Conservation (phyloP, 1,139 yeast genomes). For the Hanseniaspora sp. region DNA sequence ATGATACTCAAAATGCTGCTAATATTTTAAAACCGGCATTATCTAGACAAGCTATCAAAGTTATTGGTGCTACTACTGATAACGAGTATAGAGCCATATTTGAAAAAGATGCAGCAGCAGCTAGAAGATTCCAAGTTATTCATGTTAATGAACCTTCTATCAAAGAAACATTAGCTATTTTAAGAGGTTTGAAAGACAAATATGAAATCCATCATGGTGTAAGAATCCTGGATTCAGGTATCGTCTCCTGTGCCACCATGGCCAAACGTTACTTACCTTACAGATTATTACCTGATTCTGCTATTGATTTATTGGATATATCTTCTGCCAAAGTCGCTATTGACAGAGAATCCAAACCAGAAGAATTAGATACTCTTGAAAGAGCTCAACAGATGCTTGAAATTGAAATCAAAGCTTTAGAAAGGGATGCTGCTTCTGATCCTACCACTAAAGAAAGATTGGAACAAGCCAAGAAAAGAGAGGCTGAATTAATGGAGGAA, state of each 20-base stretch:
- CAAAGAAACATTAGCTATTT: constrained; percentile 85
- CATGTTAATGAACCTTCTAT: constrained; percentile 92
- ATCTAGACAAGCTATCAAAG: constrained; percentile 91
- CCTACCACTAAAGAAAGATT: constrained; percentile 77
- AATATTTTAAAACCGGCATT: constrained; percentile 92
- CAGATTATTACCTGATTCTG: constrained; percentile 93
- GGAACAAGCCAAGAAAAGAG: constrained; percentile 60
- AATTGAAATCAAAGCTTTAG: constrained; percentile 93
- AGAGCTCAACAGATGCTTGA: constrained; percentile 82
- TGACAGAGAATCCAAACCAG: constrained; percentile 96
- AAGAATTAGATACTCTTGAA: constrained; percentile 84
- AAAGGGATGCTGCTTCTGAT: constrained; percentile 90
- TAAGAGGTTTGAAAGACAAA: constrained; percentile 91
- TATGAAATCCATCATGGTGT: constrained; percentile 98
- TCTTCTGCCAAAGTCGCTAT: constrained; percentile 97
- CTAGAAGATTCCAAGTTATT: constrained; percentile 93
- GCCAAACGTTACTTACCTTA: constrained; percentile 92
- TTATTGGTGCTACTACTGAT: constrained; percentile 96
- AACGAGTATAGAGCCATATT: constrained; percentile 86
- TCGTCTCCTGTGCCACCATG: constrained; percentile 88
- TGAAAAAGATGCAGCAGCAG: constrained; percentile 96
- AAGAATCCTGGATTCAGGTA: constrained; percentile 85
- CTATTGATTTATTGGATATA: constrained; percentile 93
- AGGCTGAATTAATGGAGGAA: constrained; percentile 76
- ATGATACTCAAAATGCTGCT: constrained; percentile 60